Base-by-base conservation (phyloP, 106 monocot species). In the Allium fistulosum region DNA sequence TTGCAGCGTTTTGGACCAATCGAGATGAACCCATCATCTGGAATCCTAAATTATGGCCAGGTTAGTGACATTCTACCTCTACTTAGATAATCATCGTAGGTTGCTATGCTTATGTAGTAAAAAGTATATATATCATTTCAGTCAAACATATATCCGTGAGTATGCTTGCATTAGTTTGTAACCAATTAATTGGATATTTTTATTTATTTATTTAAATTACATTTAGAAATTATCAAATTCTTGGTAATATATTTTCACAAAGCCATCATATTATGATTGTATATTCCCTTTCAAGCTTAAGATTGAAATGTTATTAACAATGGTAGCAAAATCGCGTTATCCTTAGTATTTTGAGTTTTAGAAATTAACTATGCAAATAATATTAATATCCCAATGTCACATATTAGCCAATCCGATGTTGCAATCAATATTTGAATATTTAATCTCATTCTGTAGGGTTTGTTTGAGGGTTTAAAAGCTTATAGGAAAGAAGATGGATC, bases 401-500 rank as follows among this genome's bases (percentile, higher is more conserved):
- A 5, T 37, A 37, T 37, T 37, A 37, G 37, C 37, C 37, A 37
- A 5, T 37, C 37, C 2, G 5, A 37, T 37, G 37, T 37, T 37
- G 37, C 1, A 37, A 2, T 37, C 37, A 37, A 65, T 65, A 17
- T 10, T 65, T 65, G 17, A 18, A 11, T 5, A 65, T 49, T 49
- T 17, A 48, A n/a, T 69, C 7, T 61, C 47, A 58, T 59, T 16
- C 22, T 65, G 9, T 49, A 89, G 85, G 89, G 82, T 22, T 55
- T 89, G 61, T 89, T 85, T 75, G 89, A 89, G 77, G 89, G 89
- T 27, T 51, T 89, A 37, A 89, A 85, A 75, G 89, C 89, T 62
- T 82, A 85, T 67, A 81, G 82, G 76, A 82, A 79, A 76, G 74
- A 68, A 68, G 82, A 92, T 70, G 84, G 75, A 51, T 82, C 89